Evolutionary conservation across 2,329 filamentous ascomycete species (phyloP), one percentile per base, ranked within the genome.

Genomic region (Alternaria dauci): DNA sequence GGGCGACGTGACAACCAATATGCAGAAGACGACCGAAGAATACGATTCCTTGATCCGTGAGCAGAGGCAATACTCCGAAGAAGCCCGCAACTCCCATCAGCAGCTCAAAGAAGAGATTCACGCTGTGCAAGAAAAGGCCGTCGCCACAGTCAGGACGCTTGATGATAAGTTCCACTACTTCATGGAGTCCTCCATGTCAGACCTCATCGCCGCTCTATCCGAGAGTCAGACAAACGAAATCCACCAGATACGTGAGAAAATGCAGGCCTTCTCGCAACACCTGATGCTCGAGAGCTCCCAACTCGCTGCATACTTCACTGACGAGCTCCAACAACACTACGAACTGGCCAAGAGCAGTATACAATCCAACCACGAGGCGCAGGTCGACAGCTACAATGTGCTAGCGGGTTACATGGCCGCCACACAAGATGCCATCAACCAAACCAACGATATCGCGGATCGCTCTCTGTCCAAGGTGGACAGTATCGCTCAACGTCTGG

Each of bases 21-120:
- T 77, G 23, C 62, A 67, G 8, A 61, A 67, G 4, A 69, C 68
- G 1, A 64, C 66, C 1, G 62, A 73, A 16, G 69, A 75, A 34
- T 70, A 72, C n/a, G 64, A 71, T 25, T 54, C 63, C 8, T 55
- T 71, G 23, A 51, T 75, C 26, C 59, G 55, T 1, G 67, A 75
- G 18, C 73, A 76, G 46, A 66, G 61, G 26, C 56, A 60, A 8
- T 76, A 72, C 25, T 61, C 65, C 3, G 65, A 73, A 23, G 58
- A 71, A 36, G 58, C 68, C 3, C 67, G 64, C 8, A 48, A 62
- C 11, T 66, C 71, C 12, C 72, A 76, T 26, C 46, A 58, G 8
- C 58, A 63, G 23, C 59, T 71, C 38, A 60, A 59, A 44, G 42
- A 63, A 23, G 66, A 71, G 5, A 57, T 69, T 1, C 61, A 71